Evolutionary conservation across 1,139 yeast genomes (phyloP), one percentile per base, ranked within the genome.

Genomic region (Saccharomyces pastorianus): DNA sequence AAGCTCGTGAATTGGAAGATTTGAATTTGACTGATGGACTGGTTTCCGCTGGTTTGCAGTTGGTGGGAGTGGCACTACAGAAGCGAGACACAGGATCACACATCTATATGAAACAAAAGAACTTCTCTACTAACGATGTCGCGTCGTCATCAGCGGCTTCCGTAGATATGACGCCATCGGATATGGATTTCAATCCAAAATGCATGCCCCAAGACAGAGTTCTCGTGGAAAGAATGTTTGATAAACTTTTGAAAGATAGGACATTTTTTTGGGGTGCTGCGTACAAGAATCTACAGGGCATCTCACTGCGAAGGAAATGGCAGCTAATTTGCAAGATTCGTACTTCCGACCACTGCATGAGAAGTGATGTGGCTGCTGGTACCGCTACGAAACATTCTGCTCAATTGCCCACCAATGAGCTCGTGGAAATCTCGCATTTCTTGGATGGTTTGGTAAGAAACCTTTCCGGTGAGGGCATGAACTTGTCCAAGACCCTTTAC

Each of bases 231-330:
- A 27, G 42, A 20, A 32, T 53, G 48, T 59, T 59, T 47, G 53
- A 53, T 9, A 50, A 50, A 26, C 46, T 59, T 23, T 42, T 56
- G 32, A 41, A 49, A 20, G 51, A 52, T 9, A 51, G 55, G 23
- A 55, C 54, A 11, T 54, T 53, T 48, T 55, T 51, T 28, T 55
- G 56, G 56, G 56, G 56, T 6, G 50, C 49, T 38, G 54, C 52
- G 8, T 48, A 51, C 20, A 47, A 46, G 9, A 53, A 53, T n/a
- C 46, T 54, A 48, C 52, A 51, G 23, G 46, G 46, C 17, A 49
- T 56, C 3, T 50, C 58, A 6, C 47, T 42, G 23, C 38, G 44
- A n/a, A 52, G 54, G 44, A 55, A 56, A 47, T 57, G 60, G 60
- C 55, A 50, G 48, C 49, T 56, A 6, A 55, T 57, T 11, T 57